A percentile compares a stretch with the other conserved stretches of the same genome.
Evolutionary conservation across 1,139 yeast species (phyloP).

Genomic region (Saccharomyces pastorianus): DNA sequence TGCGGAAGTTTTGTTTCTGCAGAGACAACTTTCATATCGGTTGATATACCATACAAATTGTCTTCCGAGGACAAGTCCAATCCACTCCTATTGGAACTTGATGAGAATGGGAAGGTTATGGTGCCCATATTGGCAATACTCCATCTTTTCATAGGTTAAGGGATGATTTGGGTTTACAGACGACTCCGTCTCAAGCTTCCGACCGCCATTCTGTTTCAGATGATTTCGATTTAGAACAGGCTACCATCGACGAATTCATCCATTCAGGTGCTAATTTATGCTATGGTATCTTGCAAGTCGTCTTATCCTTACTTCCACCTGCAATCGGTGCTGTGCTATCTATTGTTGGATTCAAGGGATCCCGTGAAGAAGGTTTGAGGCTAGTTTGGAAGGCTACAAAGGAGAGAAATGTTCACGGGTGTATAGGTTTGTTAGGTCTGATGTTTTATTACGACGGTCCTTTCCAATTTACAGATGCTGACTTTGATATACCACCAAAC

Average conservation of each 20-base stretch:
- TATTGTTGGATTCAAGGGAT: constrained; percentile 84
- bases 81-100: constrained; percentile 40
- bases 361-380: constrained; percentile 70
- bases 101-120: constrained; percentile 61
- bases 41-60: constrained; percentile 39
- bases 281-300: constrained; percentile 86
- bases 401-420: constrained; percentile 83
- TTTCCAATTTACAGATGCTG: constrained; percentile 82
- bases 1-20: constrained; percentile 17
- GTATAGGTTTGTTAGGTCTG: constrained; percentile 72
- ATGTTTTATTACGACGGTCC: constrained; percentile 92
- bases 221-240: constrained; percentile 31
- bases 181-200: not conserved
- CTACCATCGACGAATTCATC: constrained; percentile 81
- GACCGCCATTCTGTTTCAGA: constrained; percentile 14
- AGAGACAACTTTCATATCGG: constrained; percentile 28
- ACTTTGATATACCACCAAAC: constrained; percentile 44
- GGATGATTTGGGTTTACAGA: constrained; percentile 34
- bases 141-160: constrained; percentile 39
- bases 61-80: constrained; percentile 40
- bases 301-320: constrained; percentile 85
- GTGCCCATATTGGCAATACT: constrained; percentile 47
- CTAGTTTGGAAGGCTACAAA: constrained; percentile 80
- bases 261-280: constrained; percentile 88
- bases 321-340: constrained; percentile 81